A percentile compares a stretch with the other conserved stretches of the same genome.
Conservation (phyloP, 345 rosid genomes). For the Trapa bicornis region DNA sequence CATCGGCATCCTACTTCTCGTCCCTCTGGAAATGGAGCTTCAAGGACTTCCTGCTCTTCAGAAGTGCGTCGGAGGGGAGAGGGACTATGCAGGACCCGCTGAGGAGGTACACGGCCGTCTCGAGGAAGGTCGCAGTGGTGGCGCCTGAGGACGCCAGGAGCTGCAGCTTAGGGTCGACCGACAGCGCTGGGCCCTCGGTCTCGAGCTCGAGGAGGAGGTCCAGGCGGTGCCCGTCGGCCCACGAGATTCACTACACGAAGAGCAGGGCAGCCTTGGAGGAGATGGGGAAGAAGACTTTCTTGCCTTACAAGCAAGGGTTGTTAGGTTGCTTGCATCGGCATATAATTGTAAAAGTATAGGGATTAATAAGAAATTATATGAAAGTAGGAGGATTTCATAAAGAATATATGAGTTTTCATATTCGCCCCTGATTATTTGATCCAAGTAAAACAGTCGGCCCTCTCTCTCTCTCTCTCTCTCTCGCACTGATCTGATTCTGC, state of each 20-base stretch:
- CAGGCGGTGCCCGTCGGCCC: conserved; percentile 43
- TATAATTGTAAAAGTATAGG: not conserved
- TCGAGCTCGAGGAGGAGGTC: conserved; percentile 35
- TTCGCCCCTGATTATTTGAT: not conserved
- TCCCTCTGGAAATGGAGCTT: conserved; percentile 73
- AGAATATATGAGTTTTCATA: not conserved
- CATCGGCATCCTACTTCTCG: conserved; percentile 29
- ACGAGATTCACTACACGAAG: conserved; percentile 73
- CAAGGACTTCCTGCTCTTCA: conserved; percentile 60
- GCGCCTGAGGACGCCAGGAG: conserved; percentile 37
- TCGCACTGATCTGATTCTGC: not conserved
- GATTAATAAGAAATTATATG: not conserved
- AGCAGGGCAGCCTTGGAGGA: conserved; percentile 88
- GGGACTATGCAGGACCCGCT: conserved; percentile 40
- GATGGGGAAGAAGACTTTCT: conserved; percentile 64
- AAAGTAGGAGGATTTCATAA: not conserved
- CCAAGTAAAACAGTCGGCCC: not conserved
- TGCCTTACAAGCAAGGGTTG: conserved; percentile 87
- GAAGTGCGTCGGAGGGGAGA: conserved; percentile 91
- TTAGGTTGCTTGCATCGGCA: conserved; percentile 53
- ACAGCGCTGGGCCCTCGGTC: conserved; percentile 33
- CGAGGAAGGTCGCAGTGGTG: conserved; percentile 24
- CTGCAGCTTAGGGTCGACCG: conserved; percentile 58
- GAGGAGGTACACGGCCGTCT: conserved; percentile 32
- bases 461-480: not conserved